Evolutionary conservation across 495 filamentous ascomycete species (phyloP), one percentile per base, ranked within the genome.

Genomic region (Penicillium canariense): DNA sequence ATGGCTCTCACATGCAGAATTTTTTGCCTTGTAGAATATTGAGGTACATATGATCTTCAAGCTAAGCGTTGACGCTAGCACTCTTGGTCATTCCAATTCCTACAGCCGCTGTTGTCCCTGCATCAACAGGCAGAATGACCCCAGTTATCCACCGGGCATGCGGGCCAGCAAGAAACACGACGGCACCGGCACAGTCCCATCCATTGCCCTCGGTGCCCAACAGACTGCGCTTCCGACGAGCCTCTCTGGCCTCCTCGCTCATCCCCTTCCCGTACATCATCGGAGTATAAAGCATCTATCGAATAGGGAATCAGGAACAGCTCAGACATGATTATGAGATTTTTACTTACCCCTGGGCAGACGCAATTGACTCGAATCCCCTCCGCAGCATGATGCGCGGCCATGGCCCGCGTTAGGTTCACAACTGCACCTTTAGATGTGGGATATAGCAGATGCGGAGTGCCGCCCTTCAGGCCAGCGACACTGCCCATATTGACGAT

Each of bases 401-500:
- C 80, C 81, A 83, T 83, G 5, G 78, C 79, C 14, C 81, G 58
- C 9, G 81, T 84, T 78, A 85, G 77, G 40, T 84, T 78, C 0
- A 84, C 70, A 7, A 84, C 70, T 0, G 82, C 82, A 0, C 82
- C 83, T 55, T 86, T 85, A 46, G 70, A 77, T 14, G 81, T 85
- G 20, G 82, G 82, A 66, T 86, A 86, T 8, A 85, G 63, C 2
- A 86, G 53, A 68, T 80, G 73, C 3, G 81, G 82, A 17, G 80
- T 83, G 5, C 82, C 82, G 1, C 81, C 83, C 50, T 73, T 71
- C 36, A 82, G 47, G 0, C 83, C 82, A 4, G 81, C 80, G 12
- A 85, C 81, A 42, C 70, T 76, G 4, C 77, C 76, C 67, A 85
- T 79, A 56, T 85, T 84, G 46, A 86, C 73, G 49, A 85, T 80